Evolutionary conservation across 148 eudicot species (phyloP), one percentile per base, ranked within the genome.

Genomic region (Rhododendron ovatum): DNA sequence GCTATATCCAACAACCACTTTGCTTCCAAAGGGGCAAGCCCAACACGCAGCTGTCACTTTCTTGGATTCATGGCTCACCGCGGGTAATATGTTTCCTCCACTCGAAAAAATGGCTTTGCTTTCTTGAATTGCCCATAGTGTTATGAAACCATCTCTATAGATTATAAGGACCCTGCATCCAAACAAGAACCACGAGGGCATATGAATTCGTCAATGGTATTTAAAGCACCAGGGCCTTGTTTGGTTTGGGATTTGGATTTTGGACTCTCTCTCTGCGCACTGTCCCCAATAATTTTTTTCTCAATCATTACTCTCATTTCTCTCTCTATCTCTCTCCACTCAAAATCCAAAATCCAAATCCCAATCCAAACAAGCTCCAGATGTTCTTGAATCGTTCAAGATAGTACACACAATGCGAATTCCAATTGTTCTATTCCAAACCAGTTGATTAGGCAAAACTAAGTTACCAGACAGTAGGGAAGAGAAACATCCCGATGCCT

Each of bases 41-140:
- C 98, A 98, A 87, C 95, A 93, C 85, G 96, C 98, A 85, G 98
- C 90, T 80, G 96, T 93, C 85, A 92, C 98, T 89, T 90, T 90
- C 82, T 94, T 98, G 71, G 90, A 83, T 79, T 95, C 99, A n/a
- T 93, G 94, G 81, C 86, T 57, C 35, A 86, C 81, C n/a, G 92
- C 83, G 10, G 91, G 93, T 50, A 91, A 84, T 33, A 90, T 15
- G 22, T 90, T 82, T 85, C 94, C 94, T 59, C 94, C 92, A 55
- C 88, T 89, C 83, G 93, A 89, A 84, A 84, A 92, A 87, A 95
- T 85, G 84, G 88, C 85, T 92, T 90, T 94, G 91, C 94, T 95
- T 89, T 94, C 96, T 71, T 87, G 91, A 86, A 98, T 91, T 87
- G 84, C 90, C 99, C 99, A 98, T 88, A 98, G 87, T 85, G 92